A percentile compares a stretch with the other conserved stretches of the same genome.
Evolutionary conservation across 495 filamentous ascomycete species (phyloP).

Genomic region (Penicillium paxilli): DNA sequence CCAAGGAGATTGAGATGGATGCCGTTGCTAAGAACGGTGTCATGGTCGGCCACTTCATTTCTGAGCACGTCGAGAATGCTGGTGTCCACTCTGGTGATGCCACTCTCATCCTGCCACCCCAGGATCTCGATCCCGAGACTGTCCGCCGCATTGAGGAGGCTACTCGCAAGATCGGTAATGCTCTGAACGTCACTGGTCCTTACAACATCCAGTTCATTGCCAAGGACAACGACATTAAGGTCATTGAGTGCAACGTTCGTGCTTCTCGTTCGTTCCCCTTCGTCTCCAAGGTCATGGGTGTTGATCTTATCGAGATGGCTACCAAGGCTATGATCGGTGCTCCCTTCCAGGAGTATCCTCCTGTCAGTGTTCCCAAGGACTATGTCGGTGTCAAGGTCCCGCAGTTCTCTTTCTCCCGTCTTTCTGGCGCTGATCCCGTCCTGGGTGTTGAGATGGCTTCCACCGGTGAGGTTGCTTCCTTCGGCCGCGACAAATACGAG

Average conservation of each 20-base stretch:
- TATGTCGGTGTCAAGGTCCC: conserved; percentile 97
- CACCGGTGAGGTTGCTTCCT: conserved; percentile 96
- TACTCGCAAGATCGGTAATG: conserved; percentile 90
- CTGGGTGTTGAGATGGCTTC: conserved; percentile 99
- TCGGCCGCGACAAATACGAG: conserved; percentile 94
- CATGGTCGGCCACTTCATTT: conserved; percentile 90
- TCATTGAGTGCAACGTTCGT: conserved; percentile 95
- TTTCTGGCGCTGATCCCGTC: conserved; percentile 94
- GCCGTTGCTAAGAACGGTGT: conserved; percentile 86
- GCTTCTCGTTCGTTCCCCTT: conserved; percentile 97
- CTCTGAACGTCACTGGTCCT: conserved; percentile 93
- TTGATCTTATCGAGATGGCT: conserved; percentile 97
- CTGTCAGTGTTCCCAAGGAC: conserved; percentile 68
- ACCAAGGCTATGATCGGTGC: conserved; percentile 94
- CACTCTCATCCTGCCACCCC: conserved; percentile 92
- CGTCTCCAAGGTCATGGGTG: conserved; percentile 97
- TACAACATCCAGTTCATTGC: conserved; percentile 99
- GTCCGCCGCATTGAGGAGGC: conserved; percentile 91
- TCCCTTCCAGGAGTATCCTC: conserved; percentile 79
- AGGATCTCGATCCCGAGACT: conserved; percentile 88
- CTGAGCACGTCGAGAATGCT: conserved; percentile 95
- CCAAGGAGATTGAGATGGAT: conserved; percentile 97
- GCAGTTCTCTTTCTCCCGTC: conserved; percentile 96
- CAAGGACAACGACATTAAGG: conserved; percentile 99
- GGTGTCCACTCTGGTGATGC: conserved; percentile 98